phyloP scores from a whole-genome alignment of 2,329 filamentous ascomycete genomes.

The Sporothrix sp. region DNA sequence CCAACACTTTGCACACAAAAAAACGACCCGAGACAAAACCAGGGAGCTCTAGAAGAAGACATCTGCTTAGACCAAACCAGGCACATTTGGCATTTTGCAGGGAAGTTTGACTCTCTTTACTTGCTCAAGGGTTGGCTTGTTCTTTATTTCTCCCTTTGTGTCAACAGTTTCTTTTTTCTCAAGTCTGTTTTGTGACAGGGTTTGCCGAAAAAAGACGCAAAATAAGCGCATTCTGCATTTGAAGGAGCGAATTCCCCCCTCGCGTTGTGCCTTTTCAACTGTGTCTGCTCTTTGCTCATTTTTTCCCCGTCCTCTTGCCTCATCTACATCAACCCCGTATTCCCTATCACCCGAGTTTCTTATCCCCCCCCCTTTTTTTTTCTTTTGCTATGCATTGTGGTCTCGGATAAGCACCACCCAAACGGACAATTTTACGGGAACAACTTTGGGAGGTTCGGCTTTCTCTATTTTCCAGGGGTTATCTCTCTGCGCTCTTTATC shows the following conservation, averaged over 20 bases:
- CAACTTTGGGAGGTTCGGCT: conserved; percentile 7
- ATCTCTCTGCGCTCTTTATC: neutral
- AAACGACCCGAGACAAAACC: neutral
- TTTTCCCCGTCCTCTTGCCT: neutral
- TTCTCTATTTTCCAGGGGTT: conserved; percentile 5
- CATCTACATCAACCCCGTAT: neutral
- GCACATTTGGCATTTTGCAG: neutral
- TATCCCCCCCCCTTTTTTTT: neutral
- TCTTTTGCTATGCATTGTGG: conserved; percentile 6
- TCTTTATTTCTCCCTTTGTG: neutral
- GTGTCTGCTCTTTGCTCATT: neutral
- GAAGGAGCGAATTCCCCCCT: conserved; percentile 12
- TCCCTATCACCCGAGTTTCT: neutral
- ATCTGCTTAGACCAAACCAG: conserved; percentile 1
- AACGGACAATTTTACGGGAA: conserved; percentile 8
- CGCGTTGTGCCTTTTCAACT: neutral
- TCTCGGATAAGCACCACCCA: conserved; percentile 10
- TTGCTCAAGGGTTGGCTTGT: conserved; percentile 18
- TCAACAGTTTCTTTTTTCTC: conserved; percentile 7
- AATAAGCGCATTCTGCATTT: conserved; percentile 9
- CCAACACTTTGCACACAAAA: neutral
- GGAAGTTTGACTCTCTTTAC: conserved; percentile 13
- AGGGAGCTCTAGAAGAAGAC: neutral
- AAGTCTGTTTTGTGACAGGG: conserved; percentile 2
- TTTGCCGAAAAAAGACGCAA: conserved; percentile 4